A percentile compares a stretch with the other conserved stretches of the same genome.
These are phyloP conservation scores for Sporothrix variecibatus DNA, from an alignment of 2,329 filamentous ascomycete species.

Conservation along the genomic window DNA sequence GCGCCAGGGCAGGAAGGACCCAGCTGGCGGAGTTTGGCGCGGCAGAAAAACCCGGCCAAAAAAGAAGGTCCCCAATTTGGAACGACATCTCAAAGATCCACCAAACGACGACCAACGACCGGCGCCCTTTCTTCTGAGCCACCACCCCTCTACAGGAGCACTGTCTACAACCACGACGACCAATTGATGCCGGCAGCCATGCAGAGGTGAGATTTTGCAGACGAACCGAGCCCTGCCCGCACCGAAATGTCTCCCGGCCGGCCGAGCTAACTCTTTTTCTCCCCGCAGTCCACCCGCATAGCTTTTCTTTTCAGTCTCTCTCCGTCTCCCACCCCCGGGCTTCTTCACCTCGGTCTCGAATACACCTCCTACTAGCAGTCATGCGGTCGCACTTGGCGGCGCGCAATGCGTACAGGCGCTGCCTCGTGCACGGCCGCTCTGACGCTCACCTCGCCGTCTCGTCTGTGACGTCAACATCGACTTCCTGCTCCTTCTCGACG, in stretches of 20 bases:
- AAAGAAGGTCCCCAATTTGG: conserved; percentile 2
- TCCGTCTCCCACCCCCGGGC: background rate
- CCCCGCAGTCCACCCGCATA: conserved; percentile 6
- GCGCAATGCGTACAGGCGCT: conserved; percentile 60
- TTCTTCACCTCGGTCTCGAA: background rate
- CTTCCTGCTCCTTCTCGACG: background rate
- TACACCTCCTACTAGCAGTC: conserved; percentile 18
- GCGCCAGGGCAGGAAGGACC: conserved; percentile 10
- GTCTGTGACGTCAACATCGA: background rate
- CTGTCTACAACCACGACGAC: background rate
- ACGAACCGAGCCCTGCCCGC: background rate
- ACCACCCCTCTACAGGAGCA: background rate
- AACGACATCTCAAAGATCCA: conserved; percentile 18
- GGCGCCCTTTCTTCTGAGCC: background rate
- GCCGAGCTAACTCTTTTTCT: conserved; percentile 6
- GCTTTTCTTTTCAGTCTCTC: conserved; percentile 8
- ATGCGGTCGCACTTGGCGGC: conserved; percentile 62
- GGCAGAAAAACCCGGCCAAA: conserved; percentile 18
- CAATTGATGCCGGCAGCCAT: conserved; percentile 20
- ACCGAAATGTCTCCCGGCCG: background rate
- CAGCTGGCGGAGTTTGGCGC: background rate
- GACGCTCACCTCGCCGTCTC: background rate
- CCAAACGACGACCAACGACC: background rate
- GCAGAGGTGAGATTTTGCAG: conserved; percentile 14
- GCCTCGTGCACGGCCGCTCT: conserved; percentile 40